Conservation (phyloP, 345 rosid species). For the Kandelia obovata region DNA sequence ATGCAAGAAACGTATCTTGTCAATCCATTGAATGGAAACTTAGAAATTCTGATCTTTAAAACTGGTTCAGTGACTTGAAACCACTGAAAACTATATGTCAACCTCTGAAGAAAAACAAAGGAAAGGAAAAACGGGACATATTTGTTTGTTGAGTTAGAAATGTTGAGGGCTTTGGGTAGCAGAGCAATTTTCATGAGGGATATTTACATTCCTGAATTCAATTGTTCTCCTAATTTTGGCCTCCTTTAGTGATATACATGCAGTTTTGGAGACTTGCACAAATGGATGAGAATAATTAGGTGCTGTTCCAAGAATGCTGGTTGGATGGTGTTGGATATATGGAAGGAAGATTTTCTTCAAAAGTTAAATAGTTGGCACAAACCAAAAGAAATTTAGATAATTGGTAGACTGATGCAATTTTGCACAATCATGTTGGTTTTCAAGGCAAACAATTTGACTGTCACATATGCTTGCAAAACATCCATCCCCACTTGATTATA, state of each 20-base stretch:
- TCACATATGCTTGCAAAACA: neutral
- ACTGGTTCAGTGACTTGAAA: neutral
- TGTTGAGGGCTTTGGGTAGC: no score
- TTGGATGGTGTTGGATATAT: neutral
- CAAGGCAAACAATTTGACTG: conserved; percentile 3
- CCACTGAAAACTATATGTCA: neutral
- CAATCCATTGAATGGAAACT: neutral
- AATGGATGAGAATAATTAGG: no score
- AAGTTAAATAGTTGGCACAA: no score
- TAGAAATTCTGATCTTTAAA: neutral
- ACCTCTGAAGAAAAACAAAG: no score
- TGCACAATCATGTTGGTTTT: neutral
- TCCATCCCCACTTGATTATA: no score
- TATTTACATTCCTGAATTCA: no score
- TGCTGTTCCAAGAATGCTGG: no score
- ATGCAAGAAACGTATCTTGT: neutral
- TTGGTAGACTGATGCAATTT: no score
- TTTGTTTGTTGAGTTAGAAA: neutral
- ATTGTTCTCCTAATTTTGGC: no score
- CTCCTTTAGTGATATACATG: no score
- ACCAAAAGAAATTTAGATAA: no score
- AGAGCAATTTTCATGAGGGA: neutral
- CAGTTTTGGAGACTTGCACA: no score
- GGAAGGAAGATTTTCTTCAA: neutral
- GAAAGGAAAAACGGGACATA: neutral